These are phyloP conservation scores for Wallacemonas sp. DNA, from an alignment of 208 protist genomes.

Conservation along the genomic window DNA sequence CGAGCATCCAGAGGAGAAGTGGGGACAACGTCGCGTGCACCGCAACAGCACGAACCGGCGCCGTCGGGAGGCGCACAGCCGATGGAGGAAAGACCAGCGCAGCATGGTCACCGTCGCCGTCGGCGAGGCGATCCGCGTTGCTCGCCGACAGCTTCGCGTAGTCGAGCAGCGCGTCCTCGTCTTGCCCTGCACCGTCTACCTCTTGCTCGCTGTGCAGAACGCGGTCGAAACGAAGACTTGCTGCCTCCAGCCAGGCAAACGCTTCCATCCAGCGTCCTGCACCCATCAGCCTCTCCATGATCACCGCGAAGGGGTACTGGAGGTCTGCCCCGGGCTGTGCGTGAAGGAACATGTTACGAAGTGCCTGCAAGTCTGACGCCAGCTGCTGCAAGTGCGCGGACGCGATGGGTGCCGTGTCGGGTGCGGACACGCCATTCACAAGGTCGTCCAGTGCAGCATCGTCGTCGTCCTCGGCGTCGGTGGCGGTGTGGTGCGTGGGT, in stretches of 20 bases:
- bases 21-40: neutral
- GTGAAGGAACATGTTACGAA: neutral
- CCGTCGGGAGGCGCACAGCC: neutral
- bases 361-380: neutral
- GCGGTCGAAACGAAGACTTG: neutral
- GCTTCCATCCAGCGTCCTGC: constrained; percentile 3
- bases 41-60: neutral
- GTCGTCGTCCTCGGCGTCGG: too few relatives aligned
- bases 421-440: too few relatives aligned
- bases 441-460: too few relatives aligned
- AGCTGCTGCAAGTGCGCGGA: neutral
- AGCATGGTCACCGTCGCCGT: neutral
- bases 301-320: constrained; percentile 4
- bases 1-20: constrained; percentile 1
- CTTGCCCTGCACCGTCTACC: neutral
- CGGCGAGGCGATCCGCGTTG: neutral
- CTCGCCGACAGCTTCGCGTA: neutral
- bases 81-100: neutral
- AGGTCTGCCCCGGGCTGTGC: neutral
- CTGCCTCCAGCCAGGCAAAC: constrained; percentile 6
- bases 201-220: neutral
- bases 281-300: neutral
- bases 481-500: too few relatives aligned
- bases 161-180: neutral
- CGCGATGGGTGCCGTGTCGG: too few relatives aligned